phyloP scores from a whole-genome alignment of 1,284 basidiomycete species.

The Coniferiporia weirii region DNA sequence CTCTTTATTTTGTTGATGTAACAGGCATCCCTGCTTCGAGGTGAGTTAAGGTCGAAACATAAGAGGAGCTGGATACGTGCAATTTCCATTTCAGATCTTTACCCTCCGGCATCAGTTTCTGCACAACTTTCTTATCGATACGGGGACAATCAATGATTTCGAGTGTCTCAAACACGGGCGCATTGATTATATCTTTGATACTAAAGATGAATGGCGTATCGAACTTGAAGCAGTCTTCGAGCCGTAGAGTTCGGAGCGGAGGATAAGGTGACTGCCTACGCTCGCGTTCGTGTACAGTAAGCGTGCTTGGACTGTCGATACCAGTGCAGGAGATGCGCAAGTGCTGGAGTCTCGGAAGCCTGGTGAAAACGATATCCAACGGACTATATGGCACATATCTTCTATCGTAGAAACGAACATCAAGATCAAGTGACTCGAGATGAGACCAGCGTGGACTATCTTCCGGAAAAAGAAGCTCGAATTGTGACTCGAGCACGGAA shows the following conservation, averaged over 20 bases:
- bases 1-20: too few relatives aligned
- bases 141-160: neutral
- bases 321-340: neutral
- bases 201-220: neutral
- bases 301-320: neutral
- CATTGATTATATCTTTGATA: neutral
- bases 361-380: neutral
- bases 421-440: neutral
- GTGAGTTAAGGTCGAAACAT: too few relatives aligned
- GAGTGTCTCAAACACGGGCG: neutral
- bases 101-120: too few relatives aligned
- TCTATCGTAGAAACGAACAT: neutral
- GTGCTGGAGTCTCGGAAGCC: neutral
- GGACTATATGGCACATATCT: neutral
- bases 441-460: neutral
- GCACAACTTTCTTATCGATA: too few relatives aligned
- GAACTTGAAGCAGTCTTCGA: neutral
- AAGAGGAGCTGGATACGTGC: too few relatives aligned
- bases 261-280: neutral
- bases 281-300: neutral
- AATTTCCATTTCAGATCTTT: too few relatives aligned
- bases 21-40: too few relatives aligned
- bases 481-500: neutral
- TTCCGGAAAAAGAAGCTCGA: neutral
- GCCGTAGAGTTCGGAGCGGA: neutral